Conservation (phyloP, 768 basidiomycete genomes). For the Leccinum imitatum region DNA sequence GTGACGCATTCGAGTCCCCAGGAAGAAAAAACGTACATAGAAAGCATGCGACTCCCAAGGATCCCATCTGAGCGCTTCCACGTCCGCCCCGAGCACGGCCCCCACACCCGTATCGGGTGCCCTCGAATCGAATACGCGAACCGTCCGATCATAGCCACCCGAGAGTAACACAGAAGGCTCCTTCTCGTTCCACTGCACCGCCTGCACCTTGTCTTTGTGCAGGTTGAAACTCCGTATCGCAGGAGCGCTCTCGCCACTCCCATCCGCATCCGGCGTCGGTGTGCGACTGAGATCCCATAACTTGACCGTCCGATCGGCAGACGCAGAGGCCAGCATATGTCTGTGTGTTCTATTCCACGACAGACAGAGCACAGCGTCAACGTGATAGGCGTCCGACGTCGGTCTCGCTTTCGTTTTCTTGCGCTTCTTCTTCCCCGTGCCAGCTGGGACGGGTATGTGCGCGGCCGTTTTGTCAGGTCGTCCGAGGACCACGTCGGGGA, state of each 20-base stretch:
- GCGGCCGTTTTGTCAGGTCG: slow-evolving; percentile 81
- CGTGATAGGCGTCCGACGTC: slow-evolving; percentile 69
- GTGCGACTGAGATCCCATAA: slow-evolving; percentile 90
- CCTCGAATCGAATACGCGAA: slow-evolving; percentile 91
- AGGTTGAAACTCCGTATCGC: slow-evolving; percentile 85
- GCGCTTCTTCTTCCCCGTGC: slow-evolving; percentile 96
- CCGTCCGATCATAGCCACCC: slow-evolving; percentile 92
- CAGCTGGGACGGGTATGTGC: slow-evolving; percentile 73
- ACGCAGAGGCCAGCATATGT: slow-evolving; percentile 89
- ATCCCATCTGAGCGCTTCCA: slow-evolving; percentile 94
- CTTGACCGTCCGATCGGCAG: slow-evolving; percentile 95
- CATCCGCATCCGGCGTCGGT: slow-evolving; percentile 48
- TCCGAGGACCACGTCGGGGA: slow-evolving; percentile 89
- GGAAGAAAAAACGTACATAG: slow-evolving; percentile 56
- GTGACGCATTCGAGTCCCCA: neutral
- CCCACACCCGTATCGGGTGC: slow-evolving; percentile 80
- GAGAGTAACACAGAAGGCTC: slow-evolving; percentile 90
- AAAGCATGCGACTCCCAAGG: slow-evolving; percentile 88
- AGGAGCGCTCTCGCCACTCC: slow-evolving; percentile 37
- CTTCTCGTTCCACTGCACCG: slow-evolving; percentile 90
- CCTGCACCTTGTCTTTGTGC: slow-evolving; percentile 94
- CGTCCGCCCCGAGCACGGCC: slow-evolving; percentile 83
- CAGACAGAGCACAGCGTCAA: slow-evolving; percentile 90
- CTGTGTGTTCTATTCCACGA: slow-evolving; percentile 91
- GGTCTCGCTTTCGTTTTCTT: slow-evolving; percentile 77